These are phyloP conservation scores for Dacryopinax spathularia DNA, from an alignment of 768 basidiomycete species.

Conservation along the genomic window DNA sequence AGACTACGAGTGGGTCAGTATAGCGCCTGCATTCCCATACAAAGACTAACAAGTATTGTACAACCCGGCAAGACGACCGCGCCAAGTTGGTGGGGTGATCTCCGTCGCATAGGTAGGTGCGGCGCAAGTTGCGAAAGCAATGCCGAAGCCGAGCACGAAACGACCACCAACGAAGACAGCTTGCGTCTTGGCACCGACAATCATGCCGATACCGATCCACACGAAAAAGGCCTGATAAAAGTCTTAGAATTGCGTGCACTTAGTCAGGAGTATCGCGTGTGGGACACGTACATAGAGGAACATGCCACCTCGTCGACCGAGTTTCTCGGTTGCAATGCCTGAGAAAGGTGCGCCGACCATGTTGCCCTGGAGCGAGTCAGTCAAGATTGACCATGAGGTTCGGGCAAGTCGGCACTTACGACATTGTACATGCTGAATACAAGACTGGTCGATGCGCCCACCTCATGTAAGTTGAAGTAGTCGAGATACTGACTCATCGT, in stretches of 20 bases:
- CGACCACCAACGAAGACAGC: conserved; percentile 39
- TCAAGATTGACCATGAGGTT: not conserved
- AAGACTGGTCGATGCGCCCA: conserved; percentile 16
- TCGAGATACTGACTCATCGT: not conserved
- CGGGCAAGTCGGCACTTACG: not conserved
- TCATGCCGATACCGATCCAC: conserved; percentile 31
- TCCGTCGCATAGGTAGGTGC: conserved; percentile 38
- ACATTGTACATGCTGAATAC: conserved; percentile 19
- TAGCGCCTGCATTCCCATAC: no score
- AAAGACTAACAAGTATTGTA: conserved; percentile 22
- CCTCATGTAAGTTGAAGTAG: conserved; percentile 11
- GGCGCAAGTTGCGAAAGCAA: conserved; percentile 25
- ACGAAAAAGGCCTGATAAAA: conserved; percentile 7
- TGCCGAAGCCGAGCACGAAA: conserved; percentile 41
- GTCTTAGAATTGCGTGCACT: not conserved
- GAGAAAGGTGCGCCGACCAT: conserved; percentile 22
- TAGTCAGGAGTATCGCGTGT: not conserved
- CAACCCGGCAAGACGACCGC: conserved; percentile 38
- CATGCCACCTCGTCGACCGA: conserved; percentile 23
- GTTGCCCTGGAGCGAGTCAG: conserved; percentile 16
- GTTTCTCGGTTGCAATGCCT: conserved; percentile 21
- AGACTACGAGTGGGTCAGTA: not conserved
- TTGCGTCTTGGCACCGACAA: conserved; percentile 32
- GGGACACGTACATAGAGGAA: conserved; percentile 16
- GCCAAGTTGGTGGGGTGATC: conserved; percentile 47